phyloP scores from a whole-genome alignment of 768 basidiomycete species.

The Termitomyces sp. region DNA sequence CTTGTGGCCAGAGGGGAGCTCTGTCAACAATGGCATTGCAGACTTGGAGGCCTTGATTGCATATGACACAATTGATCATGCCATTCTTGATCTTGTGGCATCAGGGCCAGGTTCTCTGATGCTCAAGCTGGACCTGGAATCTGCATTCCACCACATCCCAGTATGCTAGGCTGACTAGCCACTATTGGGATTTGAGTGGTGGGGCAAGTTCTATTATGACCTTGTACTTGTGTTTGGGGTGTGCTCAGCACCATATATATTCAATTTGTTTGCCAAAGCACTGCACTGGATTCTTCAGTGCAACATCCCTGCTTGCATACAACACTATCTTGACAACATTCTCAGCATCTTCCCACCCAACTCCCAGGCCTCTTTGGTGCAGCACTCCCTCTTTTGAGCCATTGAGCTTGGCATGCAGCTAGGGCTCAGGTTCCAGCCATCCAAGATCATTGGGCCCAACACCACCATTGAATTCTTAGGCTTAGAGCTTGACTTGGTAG shows the following conservation, averaged over 20 bases:
- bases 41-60: constrained; percentile 21
- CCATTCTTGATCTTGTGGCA: constrained; percentile 15
- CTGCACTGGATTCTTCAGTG: not conserved
- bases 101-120: constrained; percentile 23
- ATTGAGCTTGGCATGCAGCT: not conserved
- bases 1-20: constrained; percentile 1
- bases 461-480: too few relatives aligned
- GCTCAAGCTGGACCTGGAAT: constrained; percentile 29
- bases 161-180: constrained; percentile 24
- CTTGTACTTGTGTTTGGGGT: constrained; percentile 28
- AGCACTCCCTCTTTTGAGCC: too few relatives aligned
- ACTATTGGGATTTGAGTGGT: constrained; percentile 28
- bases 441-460: too few relatives aligned
- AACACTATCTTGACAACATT: constrained; percentile 33
- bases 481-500: not conserved
- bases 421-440: too few relatives aligned
- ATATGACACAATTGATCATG: constrained; percentile 24
- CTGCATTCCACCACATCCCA: constrained; percentile 32
- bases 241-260: constrained; percentile 16
- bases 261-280: not conserved
- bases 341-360: constrained; percentile 4
- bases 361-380: too few relatives aligned
- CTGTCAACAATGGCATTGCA: constrained; percentile 18
- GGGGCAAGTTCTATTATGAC: constrained; percentile 20
- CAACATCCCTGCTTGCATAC: constrained; percentile 24